phyloP scores from a whole-genome alignment of 2,329 filamentous ascomycete species.

The Pyrenophora graminea region DNA sequence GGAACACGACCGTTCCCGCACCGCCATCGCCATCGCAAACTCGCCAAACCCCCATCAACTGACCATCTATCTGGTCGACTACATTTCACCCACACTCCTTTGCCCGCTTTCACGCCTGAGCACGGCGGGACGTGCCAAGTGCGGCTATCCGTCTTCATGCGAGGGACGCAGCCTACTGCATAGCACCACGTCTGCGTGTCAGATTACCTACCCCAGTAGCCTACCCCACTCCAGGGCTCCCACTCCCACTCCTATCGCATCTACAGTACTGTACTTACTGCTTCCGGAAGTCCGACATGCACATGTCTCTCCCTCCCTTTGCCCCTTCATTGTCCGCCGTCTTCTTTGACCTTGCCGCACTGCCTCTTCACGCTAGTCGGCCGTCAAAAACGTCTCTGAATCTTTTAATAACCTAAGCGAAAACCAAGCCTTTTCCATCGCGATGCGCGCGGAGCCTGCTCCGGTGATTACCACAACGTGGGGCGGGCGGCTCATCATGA shows the following conservation, averaged over 20 bases:
- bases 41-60: neutral
- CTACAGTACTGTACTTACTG: neutral
- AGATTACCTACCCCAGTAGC: slow-evolving; percentile 5
- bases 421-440: slow-evolving; percentile 6
- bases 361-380: neutral
- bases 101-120: neutral
- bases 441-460: slow-evolving; percentile 8
- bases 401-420: slow-evolving; percentile 15
- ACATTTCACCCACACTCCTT: neutral
- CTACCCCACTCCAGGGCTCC: slow-evolving; percentile 4
- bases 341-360: neutral
- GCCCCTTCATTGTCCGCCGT: neutral
- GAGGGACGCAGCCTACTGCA: slow-evolving; percentile 8
- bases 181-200: neutral
- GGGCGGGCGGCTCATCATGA: slow-evolving; percentile 16
- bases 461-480: slow-evolving; percentile 13
- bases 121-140: neutral
- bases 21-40: slow-evolving; percentile 12
- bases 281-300: slow-evolving; percentile 1
- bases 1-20: slow-evolving; percentile 3
- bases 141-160: slow-evolving; percentile 13
- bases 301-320: neutral
- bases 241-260: neutral
- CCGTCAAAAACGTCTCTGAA: slow-evolving; percentile 11
- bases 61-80: neutral